These are phyloP conservation scores for Combretum micranthum DNA, from an alignment of 345 rosid genomes.

Conservation along the genomic window DNA sequence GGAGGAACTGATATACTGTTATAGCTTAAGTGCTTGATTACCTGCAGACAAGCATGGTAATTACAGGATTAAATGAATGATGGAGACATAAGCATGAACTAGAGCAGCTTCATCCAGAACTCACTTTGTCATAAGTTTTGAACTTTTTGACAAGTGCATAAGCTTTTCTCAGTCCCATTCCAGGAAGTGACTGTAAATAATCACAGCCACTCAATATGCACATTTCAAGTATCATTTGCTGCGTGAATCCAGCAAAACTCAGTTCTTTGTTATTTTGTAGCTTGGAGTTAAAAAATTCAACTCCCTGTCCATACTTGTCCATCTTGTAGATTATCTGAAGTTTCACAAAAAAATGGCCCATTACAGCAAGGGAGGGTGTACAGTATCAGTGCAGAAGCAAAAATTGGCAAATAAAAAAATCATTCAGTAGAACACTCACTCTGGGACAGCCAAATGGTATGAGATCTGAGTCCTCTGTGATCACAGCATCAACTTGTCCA, in stretches of 20 bases:
- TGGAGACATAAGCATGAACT: slow-evolving; percentile 1
- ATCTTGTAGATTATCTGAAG: slow-evolving; percentile 80
- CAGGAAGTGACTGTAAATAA: slow-evolving; percentile 83
- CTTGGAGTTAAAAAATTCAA: slow-evolving; percentile 66
- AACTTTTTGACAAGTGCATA: slow-evolving; percentile 76
- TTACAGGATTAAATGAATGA: slow-evolving; percentile 3
- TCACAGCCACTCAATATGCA: slow-evolving; percentile 99
- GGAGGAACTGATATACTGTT: slow-evolving; percentile 74
- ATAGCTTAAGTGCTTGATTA: slow-evolving; percentile 83
- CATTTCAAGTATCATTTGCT: slow-evolving; percentile 91
- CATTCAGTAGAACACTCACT: slow-evolving; percentile 41
- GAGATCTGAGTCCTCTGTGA: slow-evolving; percentile 97
- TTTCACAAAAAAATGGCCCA: slow-evolving; percentile 1
- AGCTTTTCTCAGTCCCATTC: slow-evolving; percentile 94
- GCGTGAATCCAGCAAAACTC: slow-evolving; percentile 62
- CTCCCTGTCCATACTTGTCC: slow-evolving; percentile 95
- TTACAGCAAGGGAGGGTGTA: slow-evolving; percentile 5
- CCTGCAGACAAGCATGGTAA: slow-evolving; percentile 32
- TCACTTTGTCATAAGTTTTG: slow-evolving; percentile 75
- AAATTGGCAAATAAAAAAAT: slow-evolving; percentile 1
- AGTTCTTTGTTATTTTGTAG: slow-evolving; percentile 62
- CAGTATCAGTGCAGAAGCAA: not conserved
- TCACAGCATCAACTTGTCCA: slow-evolving; percentile 79
- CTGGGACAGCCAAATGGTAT: slow-evolving; percentile 96
- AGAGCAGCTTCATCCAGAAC: not conserved